Base-by-base conservation (phyloP, 2,329 filamentous ascomycete genomes). In the Colletotrichum lupini region DNA sequence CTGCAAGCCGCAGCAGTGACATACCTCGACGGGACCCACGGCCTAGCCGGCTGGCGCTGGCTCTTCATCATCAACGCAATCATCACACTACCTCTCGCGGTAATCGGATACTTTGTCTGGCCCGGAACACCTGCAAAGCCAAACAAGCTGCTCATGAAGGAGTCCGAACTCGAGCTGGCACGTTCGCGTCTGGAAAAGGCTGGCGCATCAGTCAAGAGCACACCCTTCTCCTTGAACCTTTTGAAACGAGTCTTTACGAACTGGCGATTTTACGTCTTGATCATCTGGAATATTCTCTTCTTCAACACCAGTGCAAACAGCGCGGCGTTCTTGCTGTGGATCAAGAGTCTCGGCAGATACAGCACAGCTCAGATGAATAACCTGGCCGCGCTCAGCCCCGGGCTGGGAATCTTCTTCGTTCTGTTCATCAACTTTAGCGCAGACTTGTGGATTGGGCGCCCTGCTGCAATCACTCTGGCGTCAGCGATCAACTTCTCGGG, bases 321-420 rank as follows among this genome's bases (percentile, higher is more conserved):
- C 0, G 67, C 67, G 5, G 67, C 67, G 1, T 91, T 87, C 71
- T 77, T 90, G 3, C 82, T 92, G 0, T 91, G 89, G 89, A 80
- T 91, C 59, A 91, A 91, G 79, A 88, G 85, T 68, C 76, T 91
- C 16, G 78, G 84, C 1, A 82, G 86, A 2, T 90, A 85, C 76
- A 82, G 83, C 0, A 81, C 81, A 0, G 80, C 85, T 1, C 81
- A 81, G 14, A 78, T 90, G 61, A 90, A 90, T 76, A 82, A 89
- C 62, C 80, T 90, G 1, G 87, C 86, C 1, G 83, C 87, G 2
- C 87, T 87, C 8, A 83, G 87, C 0, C 88, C 89, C 0, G 89
- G 83, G 0, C 76, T 91, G 0, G 89, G 89, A 0, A 91, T 91
- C 2, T 86, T 90, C 67, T 91, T 89, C 75, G 87, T 85, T 0